Conservation (phyloP, 2,329 filamentous ascomycete species). For the Colletotrichum melonis region DNA sequence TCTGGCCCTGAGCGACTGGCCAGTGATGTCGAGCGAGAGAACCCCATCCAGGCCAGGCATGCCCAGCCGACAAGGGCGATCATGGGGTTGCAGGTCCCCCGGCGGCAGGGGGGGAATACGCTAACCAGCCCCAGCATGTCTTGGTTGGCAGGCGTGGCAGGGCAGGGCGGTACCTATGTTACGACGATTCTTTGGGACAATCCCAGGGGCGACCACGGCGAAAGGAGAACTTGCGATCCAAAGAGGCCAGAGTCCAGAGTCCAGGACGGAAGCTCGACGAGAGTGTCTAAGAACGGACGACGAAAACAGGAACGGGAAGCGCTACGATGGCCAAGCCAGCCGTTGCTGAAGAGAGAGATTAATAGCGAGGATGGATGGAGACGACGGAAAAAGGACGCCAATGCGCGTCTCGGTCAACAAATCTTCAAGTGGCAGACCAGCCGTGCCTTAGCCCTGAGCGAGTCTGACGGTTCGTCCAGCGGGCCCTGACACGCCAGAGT, state of each 20-base stretch:
- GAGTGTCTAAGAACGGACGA: background rate
- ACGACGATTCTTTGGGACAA: conserved; percentile 15
- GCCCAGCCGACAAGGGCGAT: conserved; percentile 33
- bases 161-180: background rate
- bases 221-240: background rate
- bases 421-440: conserved; percentile 12
- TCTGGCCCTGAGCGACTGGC: background rate
- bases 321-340: background rate
- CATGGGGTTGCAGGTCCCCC: conserved; percentile 29
- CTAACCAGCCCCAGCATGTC: conserved; percentile 24
- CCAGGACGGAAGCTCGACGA: background rate
- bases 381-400: background rate
- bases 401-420: conserved; percentile 30
- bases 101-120: conserved; percentile 20
- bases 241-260: background rate
- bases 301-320: background rate
- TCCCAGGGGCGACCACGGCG: background rate
- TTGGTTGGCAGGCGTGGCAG: conserved; percentile 18
- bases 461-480: conserved; percentile 1
- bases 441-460: conserved; percentile 30
- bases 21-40: background rate
- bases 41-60: conserved; percentile 31
- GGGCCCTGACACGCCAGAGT: background rate
- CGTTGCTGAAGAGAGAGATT: background rate
- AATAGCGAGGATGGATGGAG: background rate